Evolutionary conservation across 495 filamentous ascomycete genomes (phyloP), one percentile per base, ranked within the genome.

Genomic region (Daldinia grandis): DNA sequence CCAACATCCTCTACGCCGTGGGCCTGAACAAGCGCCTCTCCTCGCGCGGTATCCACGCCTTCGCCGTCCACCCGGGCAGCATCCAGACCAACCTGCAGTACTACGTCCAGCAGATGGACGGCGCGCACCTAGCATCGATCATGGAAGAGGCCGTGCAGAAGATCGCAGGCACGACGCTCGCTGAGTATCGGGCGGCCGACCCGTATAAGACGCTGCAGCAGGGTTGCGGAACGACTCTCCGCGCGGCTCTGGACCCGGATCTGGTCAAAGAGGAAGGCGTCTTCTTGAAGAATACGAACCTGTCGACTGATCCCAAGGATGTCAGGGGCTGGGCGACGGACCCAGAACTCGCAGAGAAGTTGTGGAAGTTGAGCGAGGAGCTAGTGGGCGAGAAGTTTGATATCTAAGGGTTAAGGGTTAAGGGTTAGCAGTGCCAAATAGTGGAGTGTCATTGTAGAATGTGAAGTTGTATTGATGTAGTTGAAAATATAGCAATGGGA

Each of bases 1-100:
- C 87, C 10, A 88, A 87, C 75, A 82, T 89, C 54, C 79, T 90
- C n/a, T 88, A 83, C 60, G 74, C 87, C 4, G 75, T 84, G 1
- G 84, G 80, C 25, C 80, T 91, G 1, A 79, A 83, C 42, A 64
- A 70, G 28, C 85, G 81, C 15, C 73, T 86, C 7, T 70, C 64
- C 4, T 15, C 62, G 6, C 66, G 72, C 15, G 79, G 78, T 14
- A 30, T 79, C 33, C 64, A 62, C 53, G 78, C 76, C 15, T 79
- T 76, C 58, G 76, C 79, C 24, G 62, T 84, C 28, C 80, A 88
- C 69, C 84, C 85, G 1, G 87, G 87, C 14, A 59, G 65, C 69
- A 76, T 81, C 63, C n/a, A 35, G 33, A 82, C 81, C 12, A 76
- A 78, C 54, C 72, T 82, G 17, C 68, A 66, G 25, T 50, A 58